Percentiles rank a stretch among this genome's conserved stretches.
Evolutionary conservation across 495 filamentous ascomycete species (phyloP).

Genomic region (Sphaerosporella brunnea): DNA sequence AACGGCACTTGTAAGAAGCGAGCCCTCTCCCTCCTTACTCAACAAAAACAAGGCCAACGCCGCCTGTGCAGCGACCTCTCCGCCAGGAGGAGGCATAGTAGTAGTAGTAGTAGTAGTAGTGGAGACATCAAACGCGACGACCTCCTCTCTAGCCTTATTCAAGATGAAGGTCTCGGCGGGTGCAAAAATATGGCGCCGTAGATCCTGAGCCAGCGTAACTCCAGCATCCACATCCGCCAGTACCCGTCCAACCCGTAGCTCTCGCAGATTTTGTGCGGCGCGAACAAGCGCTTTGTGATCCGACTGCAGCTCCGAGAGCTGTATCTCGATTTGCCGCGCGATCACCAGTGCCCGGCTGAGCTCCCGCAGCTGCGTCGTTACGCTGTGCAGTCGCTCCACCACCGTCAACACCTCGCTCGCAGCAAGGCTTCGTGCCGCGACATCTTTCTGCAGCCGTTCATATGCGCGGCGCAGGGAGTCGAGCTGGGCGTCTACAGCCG

Average conservation of each 20-base stretch:
- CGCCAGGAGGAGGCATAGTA: background rate
- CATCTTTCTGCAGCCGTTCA: conserved; percentile 62
- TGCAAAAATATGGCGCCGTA: conserved; percentile 46
- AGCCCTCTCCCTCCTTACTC: conserved; percentile 31
- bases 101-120: conserved; percentile 31
- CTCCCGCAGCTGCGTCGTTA: conserved; percentile 57
- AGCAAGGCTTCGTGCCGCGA: conserved; percentile 59
- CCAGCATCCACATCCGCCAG: conserved; percentile 36
- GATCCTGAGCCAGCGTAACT: conserved; percentile 47
- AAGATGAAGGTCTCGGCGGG: conserved; percentile 54
- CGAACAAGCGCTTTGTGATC: conserved; percentile 50
- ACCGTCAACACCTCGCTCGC: conserved; percentile 61
- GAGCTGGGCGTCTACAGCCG: conserved; percentile 58
- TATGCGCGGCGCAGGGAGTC: conserved; percentile 65
- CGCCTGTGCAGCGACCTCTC: conserved; percentile 42
- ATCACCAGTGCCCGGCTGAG: conserved; percentile 60
- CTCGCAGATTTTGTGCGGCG: conserved; percentile 57
- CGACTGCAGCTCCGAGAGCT: conserved; percentile 49
- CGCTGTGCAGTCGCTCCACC: conserved; percentile 55
- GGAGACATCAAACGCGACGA: conserved; percentile 71
- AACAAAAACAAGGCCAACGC: conserved; percentile 66
- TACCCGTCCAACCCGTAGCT: conserved; percentile 28
- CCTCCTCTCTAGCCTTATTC: conserved; percentile 56
- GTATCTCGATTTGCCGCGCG: conserved; percentile 71
- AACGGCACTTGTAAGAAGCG: conserved; percentile 29